Percentiles rank a stretch among this genome's conserved stretches.
Evolutionary conservation across 495 filamentous ascomycete genomes (phyloP).

Genomic region (Letharia columbiana): DNA sequence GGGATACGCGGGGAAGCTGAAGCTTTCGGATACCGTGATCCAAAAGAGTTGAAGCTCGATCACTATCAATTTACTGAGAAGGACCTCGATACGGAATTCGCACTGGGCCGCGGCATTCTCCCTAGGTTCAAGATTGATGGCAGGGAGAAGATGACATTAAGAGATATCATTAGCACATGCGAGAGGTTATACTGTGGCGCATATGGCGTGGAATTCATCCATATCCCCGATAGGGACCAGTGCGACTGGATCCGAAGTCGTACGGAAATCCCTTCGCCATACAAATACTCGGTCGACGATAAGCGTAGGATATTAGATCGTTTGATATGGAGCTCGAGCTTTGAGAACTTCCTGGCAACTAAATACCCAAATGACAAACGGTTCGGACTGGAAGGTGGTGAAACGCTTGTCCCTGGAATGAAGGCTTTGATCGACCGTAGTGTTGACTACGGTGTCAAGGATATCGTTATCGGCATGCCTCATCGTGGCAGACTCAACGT

Average conservation of each 20-base stretch:
- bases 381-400: constrained; percentile 95
- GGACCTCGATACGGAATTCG: constrained; percentile 88
- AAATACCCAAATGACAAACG: constrained; percentile 99
- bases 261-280: constrained; percentile 85
- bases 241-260: constrained; percentile 97
- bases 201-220: constrained; percentile 96
- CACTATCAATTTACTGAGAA: constrained; percentile 92
- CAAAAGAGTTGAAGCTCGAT: constrained; percentile 85
- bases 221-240: constrained; percentile 93
- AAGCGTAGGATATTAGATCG: constrained; percentile 95
- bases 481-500: constrained; percentile 98
- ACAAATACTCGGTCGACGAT: constrained; percentile 93
- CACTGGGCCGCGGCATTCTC: constrained; percentile 87
- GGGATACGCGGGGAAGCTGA: constrained; percentile 82
- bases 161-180: constrained; percentile 88
- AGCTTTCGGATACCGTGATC: constrained; percentile 78
- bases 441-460: constrained; percentile 96
- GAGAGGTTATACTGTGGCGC: constrained; percentile 94
- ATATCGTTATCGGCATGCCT: constrained; percentile 98
- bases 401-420: constrained; percentile 95
- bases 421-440: constrained; percentile 97
- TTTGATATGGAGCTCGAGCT: constrained; percentile 95
- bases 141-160: constrained; percentile 89
- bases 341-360: constrained; percentile 85
- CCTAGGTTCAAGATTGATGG: constrained; percentile 82